Evolutionary conservation across 1,284 basidiomycete genomes (phyloP).

Genomic region (Cutaneotrichosporon curvatum): DNA sequence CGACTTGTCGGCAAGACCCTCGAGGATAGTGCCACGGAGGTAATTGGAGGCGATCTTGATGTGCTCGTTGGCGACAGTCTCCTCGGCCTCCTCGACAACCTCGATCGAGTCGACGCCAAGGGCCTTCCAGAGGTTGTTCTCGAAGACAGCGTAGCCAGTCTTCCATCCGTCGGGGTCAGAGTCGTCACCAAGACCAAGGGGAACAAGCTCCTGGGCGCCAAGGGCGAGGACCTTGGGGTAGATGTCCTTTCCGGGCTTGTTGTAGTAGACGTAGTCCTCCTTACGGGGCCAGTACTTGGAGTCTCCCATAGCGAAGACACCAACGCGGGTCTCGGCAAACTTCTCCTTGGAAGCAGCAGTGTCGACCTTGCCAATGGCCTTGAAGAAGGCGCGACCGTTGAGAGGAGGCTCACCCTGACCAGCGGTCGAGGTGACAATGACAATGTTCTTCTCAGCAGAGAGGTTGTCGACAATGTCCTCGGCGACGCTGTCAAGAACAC

Average conservation of each 20-base stretch:
- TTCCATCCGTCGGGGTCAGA: slow-evolving; percentile 94
- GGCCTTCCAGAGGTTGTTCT: slow-evolving; percentile 86
- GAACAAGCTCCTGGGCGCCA: slow-evolving; percentile 64
- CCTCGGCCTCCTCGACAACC: slow-evolving; percentile 85
- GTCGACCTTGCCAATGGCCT: slow-evolving; percentile 64
- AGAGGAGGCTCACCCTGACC: slow-evolving; percentile 97
- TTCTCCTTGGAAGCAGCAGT: slow-evolving; percentile 45
- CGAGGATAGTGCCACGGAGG: slow-evolving; percentile 87
- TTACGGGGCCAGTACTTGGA: slow-evolving; percentile 98
- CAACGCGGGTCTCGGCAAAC: slow-evolving; percentile 58
- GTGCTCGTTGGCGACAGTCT: slow-evolving; percentile 97
- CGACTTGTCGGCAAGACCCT: slow-evolving; percentile 77
- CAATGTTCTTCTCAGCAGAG: slow-evolving; percentile 59
- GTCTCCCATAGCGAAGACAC: slow-evolving; percentile 94
- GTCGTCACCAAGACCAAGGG: slow-evolving; percentile 86
- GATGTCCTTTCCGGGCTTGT: slow-evolving; percentile 91
- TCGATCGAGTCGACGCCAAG: slow-evolving; percentile 87
- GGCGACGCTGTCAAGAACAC: slow-evolving; percentile 64
- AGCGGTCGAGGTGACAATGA: slow-evolving; percentile 90
- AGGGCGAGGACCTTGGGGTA: slow-evolving; percentile 68
- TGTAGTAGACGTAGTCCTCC: slow-evolving; percentile 96
- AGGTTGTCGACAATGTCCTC: slow-evolving; percentile 57
- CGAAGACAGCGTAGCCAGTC: slow-evolving; percentile 95
- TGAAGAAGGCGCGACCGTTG: slow-evolving; percentile 87
- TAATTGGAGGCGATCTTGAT: slow-evolving; percentile 97